phyloP scores from a whole-genome alignment of 257 asterid genomes.

The Solanum clarkiae region DNA sequence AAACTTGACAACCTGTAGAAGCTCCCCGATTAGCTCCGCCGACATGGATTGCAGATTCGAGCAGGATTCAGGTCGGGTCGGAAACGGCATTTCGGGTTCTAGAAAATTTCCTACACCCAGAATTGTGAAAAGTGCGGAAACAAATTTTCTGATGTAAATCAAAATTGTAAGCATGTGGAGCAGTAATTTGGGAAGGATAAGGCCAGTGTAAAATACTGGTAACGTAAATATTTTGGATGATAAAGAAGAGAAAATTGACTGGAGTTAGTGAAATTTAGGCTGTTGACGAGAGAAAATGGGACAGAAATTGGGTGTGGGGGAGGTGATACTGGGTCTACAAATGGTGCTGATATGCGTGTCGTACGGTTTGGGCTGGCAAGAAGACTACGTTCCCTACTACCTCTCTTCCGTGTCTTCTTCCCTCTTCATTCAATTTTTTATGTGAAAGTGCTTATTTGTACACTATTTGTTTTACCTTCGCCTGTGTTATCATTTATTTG shows the following conservation, averaged over 20 bases:
- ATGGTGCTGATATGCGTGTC: too few relatives aligned
- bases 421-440: too few relatives aligned
- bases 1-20: conserved; percentile 65
- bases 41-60: conserved; percentile 34
- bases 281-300: not conserved
- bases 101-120: conserved; percentile 50
- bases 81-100: conserved; percentile 15
- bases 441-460: too few relatives aligned
- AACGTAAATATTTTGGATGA: conserved; percentile 5
- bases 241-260: too few relatives aligned
- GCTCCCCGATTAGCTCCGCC: conserved; percentile 64
- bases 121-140: conserved; percentile 18
- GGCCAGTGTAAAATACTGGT: conserved; percentile 62
- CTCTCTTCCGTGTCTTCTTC: too few relatives aligned
- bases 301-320: not conserved
- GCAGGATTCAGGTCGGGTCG: not conserved
- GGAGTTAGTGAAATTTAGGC: not conserved
- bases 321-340: too few relatives aligned
- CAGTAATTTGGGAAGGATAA: conserved; percentile 56
- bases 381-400: too few relatives aligned
- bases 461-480: too few relatives aligned
- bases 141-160: conserved; percentile 33
- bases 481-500: too few relatives aligned
- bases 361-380: too few relatives aligned
- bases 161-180: conserved; percentile 39